phyloP scores from a whole-genome alignment of 2,329 filamentous ascomycete genomes.

The Xylariaceae sp. region DNA sequence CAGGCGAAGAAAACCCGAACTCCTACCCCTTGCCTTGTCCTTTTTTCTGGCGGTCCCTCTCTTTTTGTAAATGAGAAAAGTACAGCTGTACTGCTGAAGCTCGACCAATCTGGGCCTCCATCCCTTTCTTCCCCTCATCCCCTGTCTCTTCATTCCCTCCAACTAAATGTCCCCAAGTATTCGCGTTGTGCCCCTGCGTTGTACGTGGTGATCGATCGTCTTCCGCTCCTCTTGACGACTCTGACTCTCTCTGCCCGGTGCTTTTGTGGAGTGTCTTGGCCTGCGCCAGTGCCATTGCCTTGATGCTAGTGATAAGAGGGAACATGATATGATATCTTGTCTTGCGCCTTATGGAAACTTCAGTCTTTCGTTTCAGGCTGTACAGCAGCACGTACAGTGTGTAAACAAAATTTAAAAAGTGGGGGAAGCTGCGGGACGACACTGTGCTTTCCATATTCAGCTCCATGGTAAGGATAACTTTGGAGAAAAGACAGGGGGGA shows the following conservation, averaged over 20 bases:
- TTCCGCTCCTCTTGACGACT: not conserved
- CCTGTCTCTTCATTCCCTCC: conserved; percentile 15
- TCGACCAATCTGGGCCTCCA: conserved; percentile 12
- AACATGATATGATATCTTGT: conserved; percentile 14
- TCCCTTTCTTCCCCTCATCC: conserved; percentile 7
- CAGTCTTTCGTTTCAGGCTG: not conserved
- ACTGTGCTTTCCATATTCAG: conserved; percentile 18
- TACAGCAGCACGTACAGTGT: not conserved
- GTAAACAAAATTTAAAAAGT: conserved; percentile 7
- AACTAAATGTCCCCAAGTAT: conserved; percentile 9
- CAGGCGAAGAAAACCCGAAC: conserved; percentile 9
- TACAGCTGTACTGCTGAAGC: conserved; percentile 16
- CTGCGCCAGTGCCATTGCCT: conserved; percentile 5
- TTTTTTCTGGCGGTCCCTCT: not conserved
- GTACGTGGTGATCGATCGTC: conserved; percentile 4
- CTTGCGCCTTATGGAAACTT: conserved; percentile 9
- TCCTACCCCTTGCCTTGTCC: not conserved
- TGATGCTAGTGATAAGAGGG: conserved; percentile 3
- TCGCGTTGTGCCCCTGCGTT: conserved; percentile 6
- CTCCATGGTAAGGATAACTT: conserved; percentile 15
- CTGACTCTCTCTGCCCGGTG: no score
- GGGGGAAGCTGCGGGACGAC: conserved; percentile 9
- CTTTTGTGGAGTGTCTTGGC: conserved; percentile 10
- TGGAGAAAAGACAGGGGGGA: conserved; percentile 9
- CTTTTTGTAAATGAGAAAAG: conserved; percentile 5